These are phyloP conservation scores for Penicillium samsonianum DNA, from an alignment of 495 filamentous ascomycete genomes.

Conservation along the genomic window DNA sequence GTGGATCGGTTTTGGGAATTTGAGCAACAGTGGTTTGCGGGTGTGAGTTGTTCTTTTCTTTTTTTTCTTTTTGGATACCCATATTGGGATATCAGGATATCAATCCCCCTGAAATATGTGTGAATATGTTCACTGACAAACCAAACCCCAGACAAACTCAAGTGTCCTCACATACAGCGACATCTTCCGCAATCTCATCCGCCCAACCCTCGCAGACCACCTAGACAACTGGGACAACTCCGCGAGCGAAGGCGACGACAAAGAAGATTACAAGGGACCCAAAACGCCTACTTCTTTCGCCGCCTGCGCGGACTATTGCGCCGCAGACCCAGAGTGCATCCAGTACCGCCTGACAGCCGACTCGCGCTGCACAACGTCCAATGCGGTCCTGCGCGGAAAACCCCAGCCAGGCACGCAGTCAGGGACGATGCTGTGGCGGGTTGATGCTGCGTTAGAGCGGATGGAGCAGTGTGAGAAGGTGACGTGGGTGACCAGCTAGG, in stretches of 20 bases:
- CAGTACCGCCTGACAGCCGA: constrained; percentile 39
- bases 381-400: constrained; percentile 20
- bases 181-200: constrained; percentile 29
- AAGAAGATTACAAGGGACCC: constrained; percentile 10
- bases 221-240: constrained; percentile 37
- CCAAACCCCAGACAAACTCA: constrained; percentile 16
- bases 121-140: neutral
- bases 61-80: neutral
- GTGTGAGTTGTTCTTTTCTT: constrained; percentile 1
- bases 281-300: constrained; percentile 23
- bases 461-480: constrained; percentile 24
- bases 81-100: neutral
- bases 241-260: constrained; percentile 14
- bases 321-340: constrained; percentile 34
- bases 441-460: constrained; percentile 24
- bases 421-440: constrained; percentile 36
- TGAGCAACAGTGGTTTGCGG: constrained; percentile 44
- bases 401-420: constrained; percentile 18
- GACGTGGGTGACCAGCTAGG: neutral
- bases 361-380: constrained; percentile 33
- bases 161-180: constrained; percentile 24
- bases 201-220: constrained; percentile 19
- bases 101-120: neutral
- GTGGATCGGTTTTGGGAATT: constrained; percentile 41
- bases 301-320: constrained; percentile 41